phyloP scores from a whole-genome alignment of 805 yeast species.

The Candida boidinii region DNA sequence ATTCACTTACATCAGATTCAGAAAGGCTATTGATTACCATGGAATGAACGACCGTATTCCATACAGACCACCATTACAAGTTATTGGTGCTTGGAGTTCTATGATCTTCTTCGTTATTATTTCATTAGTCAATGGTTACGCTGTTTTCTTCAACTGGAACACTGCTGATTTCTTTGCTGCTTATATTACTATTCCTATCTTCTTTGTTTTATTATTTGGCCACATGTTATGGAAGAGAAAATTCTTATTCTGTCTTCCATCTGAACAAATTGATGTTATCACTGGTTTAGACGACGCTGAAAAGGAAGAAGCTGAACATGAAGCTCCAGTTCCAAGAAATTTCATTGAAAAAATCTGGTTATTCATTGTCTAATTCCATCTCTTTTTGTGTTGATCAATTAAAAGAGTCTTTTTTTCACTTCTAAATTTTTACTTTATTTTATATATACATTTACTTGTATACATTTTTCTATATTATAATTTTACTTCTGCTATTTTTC shows the following conservation, averaged over 20 bases:
- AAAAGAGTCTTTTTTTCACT: too few species aligned
- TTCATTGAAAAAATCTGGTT: slow-evolving; percentile 39
- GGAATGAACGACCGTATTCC: slow-evolving; percentile 42
- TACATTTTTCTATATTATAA: too few species aligned
- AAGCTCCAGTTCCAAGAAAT: slow-evolving; percentile 26
- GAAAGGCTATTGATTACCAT: slow-evolving; percentile 47
- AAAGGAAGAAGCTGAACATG: slow-evolving; percentile 33
- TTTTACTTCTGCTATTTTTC: too few species aligned
- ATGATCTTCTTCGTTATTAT: slow-evolving; percentile 36
- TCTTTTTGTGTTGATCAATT: too few species aligned
- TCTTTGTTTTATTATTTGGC: slow-evolving; percentile 43
- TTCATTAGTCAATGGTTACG: slow-evolving; percentile 56
- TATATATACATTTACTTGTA: too few species aligned
- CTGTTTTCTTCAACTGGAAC: slow-evolving; percentile 43
- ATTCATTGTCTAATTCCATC: slow-evolving; percentile 52
- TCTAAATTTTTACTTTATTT: too few species aligned
- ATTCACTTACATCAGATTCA: slow-evolving; percentile 45
- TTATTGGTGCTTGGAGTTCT: slow-evolving; percentile 46
- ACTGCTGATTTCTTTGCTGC: slow-evolving; percentile 53
- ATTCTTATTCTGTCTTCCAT: slow-evolving; percentile 38
- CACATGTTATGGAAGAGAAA: slow-evolving; percentile 43
- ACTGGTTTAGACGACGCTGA: slow-evolving; percentile 58
- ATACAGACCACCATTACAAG: slow-evolving; percentile 43
- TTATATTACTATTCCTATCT: slow-evolving; percentile 54
- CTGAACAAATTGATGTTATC: slow-evolving; percentile 50